Percentiles rank a stretch among this genome's conserved stretches.
Conservation (phyloP, 768 basidiomycete species). For the Leccinum longicurvipes region DNA sequence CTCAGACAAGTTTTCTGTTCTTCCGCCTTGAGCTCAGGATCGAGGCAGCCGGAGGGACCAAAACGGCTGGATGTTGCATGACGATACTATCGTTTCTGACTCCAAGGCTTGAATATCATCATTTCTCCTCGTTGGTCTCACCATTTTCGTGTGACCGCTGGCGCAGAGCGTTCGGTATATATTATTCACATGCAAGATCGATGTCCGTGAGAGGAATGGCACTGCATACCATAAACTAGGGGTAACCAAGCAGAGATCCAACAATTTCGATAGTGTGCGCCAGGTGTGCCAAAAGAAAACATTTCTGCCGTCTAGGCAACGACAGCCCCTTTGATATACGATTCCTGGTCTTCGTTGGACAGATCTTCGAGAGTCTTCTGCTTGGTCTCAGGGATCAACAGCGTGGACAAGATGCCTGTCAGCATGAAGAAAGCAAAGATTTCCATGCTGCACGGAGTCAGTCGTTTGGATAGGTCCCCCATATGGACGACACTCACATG, state of each 20-base stretch:
- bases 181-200: neutral
- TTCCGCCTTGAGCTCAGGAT: neutral
- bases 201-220: neutral
- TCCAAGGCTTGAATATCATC: neutral
- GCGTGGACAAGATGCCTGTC: constrained; percentile 77
- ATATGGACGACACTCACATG: constrained; percentile 46
- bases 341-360: constrained; percentile 66
- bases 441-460: constrained; percentile 47
- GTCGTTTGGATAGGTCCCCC: constrained; percentile 2
- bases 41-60: neutral
- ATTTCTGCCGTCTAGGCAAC: constrained; percentile 7
- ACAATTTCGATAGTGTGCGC: too few species aligned
- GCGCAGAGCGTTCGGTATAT: neutral
- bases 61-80: neutral
- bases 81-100: neutral
- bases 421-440: constrained; percentile 87
- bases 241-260: neutral
- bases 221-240: constrained; percentile 7
- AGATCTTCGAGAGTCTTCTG: constrained; percentile 62
- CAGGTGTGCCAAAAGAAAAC: too few species aligned
- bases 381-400: constrained; percentile 80
- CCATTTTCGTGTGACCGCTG: neutral
- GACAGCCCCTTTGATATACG: constrained; percentile 42
- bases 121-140: too few species aligned
- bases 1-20: neutral